Conservation (phyloP, 2,329 filamentous ascomycete species). For the Xylariaceae sp. region DNA sequence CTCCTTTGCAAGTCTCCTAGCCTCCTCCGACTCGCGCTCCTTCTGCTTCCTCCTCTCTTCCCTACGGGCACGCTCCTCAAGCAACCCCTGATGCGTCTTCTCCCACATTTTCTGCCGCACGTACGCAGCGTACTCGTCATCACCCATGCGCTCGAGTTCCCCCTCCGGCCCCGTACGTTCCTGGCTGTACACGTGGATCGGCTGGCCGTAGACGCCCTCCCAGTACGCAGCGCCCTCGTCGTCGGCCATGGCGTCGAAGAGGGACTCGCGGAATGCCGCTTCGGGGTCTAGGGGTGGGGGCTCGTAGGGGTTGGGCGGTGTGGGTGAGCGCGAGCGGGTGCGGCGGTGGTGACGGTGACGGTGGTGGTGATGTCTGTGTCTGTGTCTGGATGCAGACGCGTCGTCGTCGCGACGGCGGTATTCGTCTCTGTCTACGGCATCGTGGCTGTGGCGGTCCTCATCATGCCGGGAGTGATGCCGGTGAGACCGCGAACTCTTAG, state of each 20-base stretch:
- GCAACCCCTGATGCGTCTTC: conserved; percentile 76
- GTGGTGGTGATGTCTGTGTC: conserved; percentile 30
- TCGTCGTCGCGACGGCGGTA: conserved; percentile 8
- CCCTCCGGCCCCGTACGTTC: conserved; percentile 43
- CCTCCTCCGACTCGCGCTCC: conserved; percentile 35
- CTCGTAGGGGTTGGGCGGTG: conserved; percentile 44
- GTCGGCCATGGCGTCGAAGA: conserved; percentile 95
- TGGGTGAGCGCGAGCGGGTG: conserved; percentile 37
- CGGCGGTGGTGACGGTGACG: conserved; percentile 26
- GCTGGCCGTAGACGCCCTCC: conserved; percentile 94
- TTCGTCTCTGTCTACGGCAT: neutral
- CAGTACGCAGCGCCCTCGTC: conserved; percentile 94
- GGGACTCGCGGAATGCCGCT: conserved; percentile 80
- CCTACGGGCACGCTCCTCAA: conserved; percentile 66
- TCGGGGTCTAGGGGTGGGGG: conserved; percentile 56
- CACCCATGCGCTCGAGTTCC: conserved; percentile 76
- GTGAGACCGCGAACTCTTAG: conserved; percentile 30
- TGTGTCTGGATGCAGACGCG: conserved; percentile 21
- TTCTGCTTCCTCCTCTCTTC: conserved; percentile 51
- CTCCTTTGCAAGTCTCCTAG: conserved; percentile 48
- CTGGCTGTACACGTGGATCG: conserved; percentile 72
- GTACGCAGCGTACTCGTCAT: conserved; percentile 84
- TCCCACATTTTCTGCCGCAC: conserved; percentile 93
- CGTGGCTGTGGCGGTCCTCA: conserved; percentile 3
- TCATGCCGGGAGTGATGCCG: conserved; percentile 20